Evolutionary conservation across 345 rosid species (phyloP), one percentile per base, ranked within the genome.

Genomic region (Hypericum androsaemum): DNA sequence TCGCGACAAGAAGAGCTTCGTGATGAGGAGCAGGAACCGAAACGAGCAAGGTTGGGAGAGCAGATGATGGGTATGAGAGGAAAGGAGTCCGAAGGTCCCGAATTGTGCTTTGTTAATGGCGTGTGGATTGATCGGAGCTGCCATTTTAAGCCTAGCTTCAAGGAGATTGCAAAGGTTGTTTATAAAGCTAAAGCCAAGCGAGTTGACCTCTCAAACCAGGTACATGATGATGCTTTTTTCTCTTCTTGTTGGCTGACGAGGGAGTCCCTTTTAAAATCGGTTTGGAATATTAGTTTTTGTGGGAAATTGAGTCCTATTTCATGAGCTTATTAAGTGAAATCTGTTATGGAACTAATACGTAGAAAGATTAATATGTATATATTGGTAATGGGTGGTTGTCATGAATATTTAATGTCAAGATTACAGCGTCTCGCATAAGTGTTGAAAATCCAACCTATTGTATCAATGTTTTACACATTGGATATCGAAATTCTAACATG

Each of bases 221-320:
- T 48, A 44, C 45, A 43, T 37, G 64, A 53, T 39, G 60, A 60
- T 56, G 64, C 61, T 17, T n/a, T n/a, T n/a, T n/a, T n/a, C n/a
- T n/a, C n/a, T n/a, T n/a, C n/a, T n/a, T n/a, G n/a, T n/a, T n/a
- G n/a, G 56, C n/a, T 5, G n/a, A 12, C n/a, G 39, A 61, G 70
- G 66, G 56, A 52, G 9, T 37, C 12, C 11, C 14, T 12, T 6
- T 7, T 7, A 12, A 4, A 22, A 4, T 22, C 32, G 8, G 11
- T 12, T 6, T 39, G 0, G 8, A 10, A 7, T 32, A 4, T 0
- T 12, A 10, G 0, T 6, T 32, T 5, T 42, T 10, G 1, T 10
- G 8, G 9, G 13, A 15, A 32, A 42, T 42, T 7, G 4, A 5
- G 14, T 42, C 40, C 12, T 11, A 5, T 47, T 8, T n/a, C 14